A percentile compares a stretch with the other conserved stretches of the same genome.
phyloP scores from a whole-genome alignment of 177 flowering plant genomes.

The Vitis hybrid region DNA sequence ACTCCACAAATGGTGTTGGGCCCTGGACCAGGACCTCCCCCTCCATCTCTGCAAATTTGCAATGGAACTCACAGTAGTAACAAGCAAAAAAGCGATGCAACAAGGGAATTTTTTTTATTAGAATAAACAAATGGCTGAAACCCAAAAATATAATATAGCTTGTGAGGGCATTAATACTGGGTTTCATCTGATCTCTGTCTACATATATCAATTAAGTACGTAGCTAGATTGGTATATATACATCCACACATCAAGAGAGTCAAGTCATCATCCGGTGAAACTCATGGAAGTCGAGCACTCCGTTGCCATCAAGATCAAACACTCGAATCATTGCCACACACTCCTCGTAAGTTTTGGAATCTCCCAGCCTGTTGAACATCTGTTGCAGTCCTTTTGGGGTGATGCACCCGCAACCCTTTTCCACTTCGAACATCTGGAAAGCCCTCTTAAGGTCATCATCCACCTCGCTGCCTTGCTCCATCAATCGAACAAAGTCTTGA shows the following conservation, averaged over 20 bases:
- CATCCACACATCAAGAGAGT: neutral
- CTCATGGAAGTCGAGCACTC: slow-evolving; percentile 72
- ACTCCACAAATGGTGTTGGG: no score
- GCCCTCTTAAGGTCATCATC: slow-evolving; percentile 64
- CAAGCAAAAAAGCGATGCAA: no score
- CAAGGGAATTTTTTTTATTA: no score
- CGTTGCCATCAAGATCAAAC: slow-evolving; percentile 71
- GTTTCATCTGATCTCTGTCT: no score
- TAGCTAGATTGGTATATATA: no score
- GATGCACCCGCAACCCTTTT: slow-evolving; percentile 74
- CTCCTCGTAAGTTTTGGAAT: slow-evolving; percentile 50
- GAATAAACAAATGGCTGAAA: no score
- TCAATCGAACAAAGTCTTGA: slow-evolving; percentile 43
- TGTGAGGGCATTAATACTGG: no score
- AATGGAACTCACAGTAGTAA: no score
- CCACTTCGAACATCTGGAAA: slow-evolving; percentile 77
- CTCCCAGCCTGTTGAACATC: slow-evolving; percentile 62
- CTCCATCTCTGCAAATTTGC: no score
- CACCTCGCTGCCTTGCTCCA: slow-evolving; percentile 22
- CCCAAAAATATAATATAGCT: no score
- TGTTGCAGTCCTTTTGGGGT: slow-evolving; percentile 71
- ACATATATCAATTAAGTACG: no score
- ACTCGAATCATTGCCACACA: slow-evolving; percentile 68
- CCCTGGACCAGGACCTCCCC: no score
- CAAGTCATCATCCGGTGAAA: slow-evolving; percentile 70